phyloP scores from a whole-genome alignment of 1,284 basidiomycete species.

The Wolfiporia cocos region DNA sequence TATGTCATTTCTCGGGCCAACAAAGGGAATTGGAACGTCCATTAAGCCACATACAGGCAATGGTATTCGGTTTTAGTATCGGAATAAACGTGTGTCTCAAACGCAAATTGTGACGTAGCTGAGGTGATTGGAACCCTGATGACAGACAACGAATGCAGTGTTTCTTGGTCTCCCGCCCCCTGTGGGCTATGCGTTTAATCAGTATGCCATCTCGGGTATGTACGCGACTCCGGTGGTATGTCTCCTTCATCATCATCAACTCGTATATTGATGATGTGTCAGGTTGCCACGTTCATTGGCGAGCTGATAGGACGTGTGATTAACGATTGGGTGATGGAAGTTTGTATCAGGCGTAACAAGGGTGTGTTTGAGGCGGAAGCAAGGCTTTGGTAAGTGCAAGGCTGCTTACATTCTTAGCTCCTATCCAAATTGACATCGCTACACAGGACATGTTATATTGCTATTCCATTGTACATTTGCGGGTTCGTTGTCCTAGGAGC shows the following conservation, averaged over 20 bases:
- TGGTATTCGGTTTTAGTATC: slow-evolving; percentile 64
- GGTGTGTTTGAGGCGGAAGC: slow-evolving; percentile 71
- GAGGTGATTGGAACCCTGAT: background rate
- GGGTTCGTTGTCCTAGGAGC: slow-evolving; percentile 61
- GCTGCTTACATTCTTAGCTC: background rate
- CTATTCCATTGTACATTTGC: slow-evolving; percentile 53
- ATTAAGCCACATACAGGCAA: slow-evolving; percentile 28
- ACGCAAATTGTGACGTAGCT: background rate
- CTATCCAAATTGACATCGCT: background rate
- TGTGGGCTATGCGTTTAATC: slow-evolving; percentile 51
- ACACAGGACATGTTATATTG: slow-evolving; percentile 57
- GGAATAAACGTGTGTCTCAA: slow-evolving; percentile 57
- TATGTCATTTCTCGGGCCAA: slow-evolving; percentile 21
- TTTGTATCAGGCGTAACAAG: slow-evolving; percentile 48
- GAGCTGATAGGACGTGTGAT: slow-evolving; percentile 60
- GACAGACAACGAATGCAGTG: slow-evolving; percentile 62
- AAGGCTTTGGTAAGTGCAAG: slow-evolving; percentile 49
- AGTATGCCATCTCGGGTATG: slow-evolving; percentile 45
- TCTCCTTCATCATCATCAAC: background rate
- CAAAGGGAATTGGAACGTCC: background rate
- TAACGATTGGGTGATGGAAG: slow-evolving; percentile 63
- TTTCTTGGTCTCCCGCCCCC: slow-evolving; percentile 57
- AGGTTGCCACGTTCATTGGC: slow-evolving; percentile 63
- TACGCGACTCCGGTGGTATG: slow-evolving; percentile 64
- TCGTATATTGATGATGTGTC: background rate